phyloP scores from a whole-genome alignment of 148 eudicot genomes.

The Persicaria tinctoria region DNA sequence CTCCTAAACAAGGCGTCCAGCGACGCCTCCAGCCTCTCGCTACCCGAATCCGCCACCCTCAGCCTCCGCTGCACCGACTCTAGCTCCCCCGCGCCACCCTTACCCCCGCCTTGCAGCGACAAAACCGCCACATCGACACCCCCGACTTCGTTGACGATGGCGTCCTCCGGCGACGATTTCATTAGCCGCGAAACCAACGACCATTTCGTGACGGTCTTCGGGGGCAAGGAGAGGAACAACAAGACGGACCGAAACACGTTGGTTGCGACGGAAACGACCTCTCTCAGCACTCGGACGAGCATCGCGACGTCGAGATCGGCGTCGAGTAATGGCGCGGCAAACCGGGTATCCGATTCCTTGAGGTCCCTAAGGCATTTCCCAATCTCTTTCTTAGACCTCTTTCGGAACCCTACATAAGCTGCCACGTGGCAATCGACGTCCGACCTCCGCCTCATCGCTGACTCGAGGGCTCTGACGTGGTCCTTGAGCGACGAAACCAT shows the following conservation, averaged over 20 bases:
- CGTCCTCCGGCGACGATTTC: background rate
- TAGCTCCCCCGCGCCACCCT: conserved; percentile 12
- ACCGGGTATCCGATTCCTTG: conserved; percentile 26
- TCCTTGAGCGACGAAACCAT: conserved; percentile 27
- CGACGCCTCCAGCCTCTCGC: conserved; percentile 24
- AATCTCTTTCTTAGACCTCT: conserved; percentile 25
- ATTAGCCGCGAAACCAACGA: conserved; percentile 28
- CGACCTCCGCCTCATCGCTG: conserved; percentile 32
- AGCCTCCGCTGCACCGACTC: conserved; percentile 21
- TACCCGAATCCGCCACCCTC: conserved; percentile 20
- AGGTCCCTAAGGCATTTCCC: conserved; percentile 23
- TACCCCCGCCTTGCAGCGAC: background rate
- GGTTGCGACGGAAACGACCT: conserved; percentile 17
- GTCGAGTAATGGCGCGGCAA: conserved; percentile 2
- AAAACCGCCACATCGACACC: conserved; percentile 27
- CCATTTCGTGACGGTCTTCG: conserved; percentile 23
- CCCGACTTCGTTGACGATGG: conserved; percentile 23
- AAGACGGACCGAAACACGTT: conserved; percentile 24
- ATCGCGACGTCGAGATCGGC: conserved; percentile 12
- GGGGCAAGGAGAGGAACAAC: conserved; percentile 28
- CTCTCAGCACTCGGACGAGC: conserved; percentile 21
- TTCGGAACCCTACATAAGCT: conserved; percentile 29
- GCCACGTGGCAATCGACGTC: conserved; percentile 18
- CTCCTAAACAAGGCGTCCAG: conserved; percentile 29
- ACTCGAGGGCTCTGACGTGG: conserved; percentile 40